Evolutionary conservation across 2,329 filamentous ascomycete species (phyloP), one percentile per base, ranked within the genome.

Genomic region (Fusarium sp.): DNA sequence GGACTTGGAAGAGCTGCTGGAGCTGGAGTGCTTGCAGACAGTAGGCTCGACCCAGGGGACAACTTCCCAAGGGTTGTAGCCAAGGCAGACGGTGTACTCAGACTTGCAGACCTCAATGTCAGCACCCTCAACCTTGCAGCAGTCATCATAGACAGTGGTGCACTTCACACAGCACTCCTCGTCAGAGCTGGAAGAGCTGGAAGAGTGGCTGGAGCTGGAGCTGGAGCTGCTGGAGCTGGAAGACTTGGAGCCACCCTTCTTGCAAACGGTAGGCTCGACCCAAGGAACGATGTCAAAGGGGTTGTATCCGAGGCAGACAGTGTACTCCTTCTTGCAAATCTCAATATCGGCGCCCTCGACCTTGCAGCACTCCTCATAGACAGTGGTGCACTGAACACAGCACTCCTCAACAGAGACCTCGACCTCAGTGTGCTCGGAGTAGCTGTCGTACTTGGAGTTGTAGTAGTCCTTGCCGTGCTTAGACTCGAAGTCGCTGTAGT

Each of bases 91-190:
- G 5, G 52, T 59, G 46, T 67, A 67, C 47, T 51, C 31, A 21
- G 39, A 6, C 52, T 67, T 67, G 43, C 65, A 67, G 9, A 58
- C 7, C 15, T 42, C 43, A 10, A 67, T 22, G 19, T 62, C 24
- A 10, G 44, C 66, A n/a, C 65, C 66, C 5, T 51, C 38, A 47
- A 45, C 56, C 6, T 57, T 57, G 6, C 66, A 66, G 47, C 66
- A 69, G 7, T 47, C 36, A 28, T 66, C 62, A 56, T 69, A 69
- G 43, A 42, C 28, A n/a, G 61, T 69, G 6, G 65, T 46, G 43
- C 66, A 69, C 26, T 45, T 7, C 7, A 55, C 34, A n/a, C 39
- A 39, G 33, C 66, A 69, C 34, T 69, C 7, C 36, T 69, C 65
- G 10, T 61, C 56, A 21, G 56, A 55, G 21, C 26, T 17, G 21